phyloP scores from a whole-genome alignment of 768 basidiomycete species.

The Suillus brevipes region DNA sequence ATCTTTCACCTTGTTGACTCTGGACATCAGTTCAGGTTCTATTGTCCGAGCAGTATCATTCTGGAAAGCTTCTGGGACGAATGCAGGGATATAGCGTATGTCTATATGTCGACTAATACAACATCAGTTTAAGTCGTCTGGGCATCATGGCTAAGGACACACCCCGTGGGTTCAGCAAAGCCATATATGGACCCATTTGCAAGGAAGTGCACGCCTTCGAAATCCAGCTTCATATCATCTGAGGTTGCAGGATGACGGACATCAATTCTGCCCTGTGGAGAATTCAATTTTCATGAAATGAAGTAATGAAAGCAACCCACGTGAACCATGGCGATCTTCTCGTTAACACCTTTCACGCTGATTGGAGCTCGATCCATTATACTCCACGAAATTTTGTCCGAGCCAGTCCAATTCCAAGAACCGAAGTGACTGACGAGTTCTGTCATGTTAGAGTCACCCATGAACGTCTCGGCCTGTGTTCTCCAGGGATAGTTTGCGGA shows the following conservation, averaged over 20 bases:
- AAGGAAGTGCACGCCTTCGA: conserved; percentile 77
- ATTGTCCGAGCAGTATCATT: conserved; percentile 63
- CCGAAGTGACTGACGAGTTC: conserved; percentile 48
- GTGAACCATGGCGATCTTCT: conserved; percentile 60
- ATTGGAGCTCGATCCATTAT: conserved; percentile 58
- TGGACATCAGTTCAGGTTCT: conserved; percentile 56
- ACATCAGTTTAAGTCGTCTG: neutral
- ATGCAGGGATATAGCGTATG: conserved; percentile 61
- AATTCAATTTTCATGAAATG: conserved; percentile 6
- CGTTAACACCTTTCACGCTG: conserved; percentile 36
- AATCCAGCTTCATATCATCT: conserved; percentile 66
- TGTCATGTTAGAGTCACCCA: conserved; percentile 52
- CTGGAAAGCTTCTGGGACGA: conserved; percentile 55
- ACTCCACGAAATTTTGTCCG: conserved; percentile 63
- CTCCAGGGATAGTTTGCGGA: conserved; percentile 47
- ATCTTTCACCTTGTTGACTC: conserved; percentile 59
- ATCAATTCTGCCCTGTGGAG: conserved; percentile 66
- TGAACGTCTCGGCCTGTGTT: conserved; percentile 47
- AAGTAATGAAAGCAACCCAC: conserved; percentile 41
- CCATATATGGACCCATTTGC: conserved; percentile 77
- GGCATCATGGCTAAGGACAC: conserved; percentile 15
- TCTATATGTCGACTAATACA: conserved; percentile 54
- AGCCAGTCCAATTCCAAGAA: conserved; percentile 70
- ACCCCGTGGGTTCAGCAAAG: conserved; percentile 67
- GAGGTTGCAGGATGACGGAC: conserved; percentile 51